Evolutionary conservation across 306 rosid genomes (phyloP), one percentile per base, ranked within the genome.

Genomic region (Clitoria ternatea): DNA sequence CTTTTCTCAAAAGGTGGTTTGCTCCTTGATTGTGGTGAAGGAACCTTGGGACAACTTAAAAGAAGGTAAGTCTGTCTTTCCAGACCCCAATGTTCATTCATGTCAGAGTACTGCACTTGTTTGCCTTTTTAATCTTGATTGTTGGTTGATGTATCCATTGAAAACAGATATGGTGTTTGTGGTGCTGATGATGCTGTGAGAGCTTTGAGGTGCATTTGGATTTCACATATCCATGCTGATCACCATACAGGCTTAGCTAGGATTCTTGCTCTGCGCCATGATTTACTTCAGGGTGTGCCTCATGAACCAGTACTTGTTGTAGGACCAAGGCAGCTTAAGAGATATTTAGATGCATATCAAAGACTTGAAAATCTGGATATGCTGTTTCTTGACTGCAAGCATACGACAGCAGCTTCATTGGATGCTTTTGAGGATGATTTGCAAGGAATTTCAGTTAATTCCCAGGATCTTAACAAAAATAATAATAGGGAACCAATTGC

Each of bases 181-280:
- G 95, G 96, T 47, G 97, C 95, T 42, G 95, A 94, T 74, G 69
- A 88, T 43, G 89, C 69, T 56, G 90, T 94, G 73, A 87, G 87
- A 85, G 80, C 77, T 55, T 85, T 91, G 52, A 76, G 74, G 32
- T 91, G 95, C 61, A 82, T 94, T 50, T 94, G 97, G 96, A 94
- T 94, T 67, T 91, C 99, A 78, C 99, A 89, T 74, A 91, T 94
- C 66, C 99, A 91, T 59, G 99, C 96, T 0, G 99, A 94, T 78
- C 99, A 94, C 82, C 99, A 91, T 66, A 83, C 96, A 5, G 99
- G 97, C 37, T 82, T 94, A 79, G 91, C 97, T 42, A 89, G 97
- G 79, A 87, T 94, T 76, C 95, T 94, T 27, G 85, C 97, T 32
- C 78, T 86, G 57, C 89, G 97, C 60, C 78, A 84, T 66, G 89